These are phyloP conservation scores for Volutella citrinella DNA, from an alignment of 2,329 filamentous ascomycete genomes.

Conservation along the genomic window DNA sequence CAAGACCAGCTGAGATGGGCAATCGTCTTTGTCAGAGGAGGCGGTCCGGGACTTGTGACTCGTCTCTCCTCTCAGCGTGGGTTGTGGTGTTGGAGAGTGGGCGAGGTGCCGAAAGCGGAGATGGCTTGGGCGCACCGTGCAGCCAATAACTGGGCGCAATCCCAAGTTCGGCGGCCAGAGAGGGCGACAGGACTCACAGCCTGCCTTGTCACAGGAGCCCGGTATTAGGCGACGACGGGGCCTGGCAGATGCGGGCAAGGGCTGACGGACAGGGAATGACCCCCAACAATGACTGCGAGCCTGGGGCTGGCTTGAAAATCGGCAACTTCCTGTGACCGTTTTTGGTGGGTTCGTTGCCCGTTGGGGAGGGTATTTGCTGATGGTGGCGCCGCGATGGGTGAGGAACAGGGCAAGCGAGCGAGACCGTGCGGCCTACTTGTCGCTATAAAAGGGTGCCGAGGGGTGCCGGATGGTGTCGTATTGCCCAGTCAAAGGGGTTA, in stretches of 20 bases:
- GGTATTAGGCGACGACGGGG: neutral
- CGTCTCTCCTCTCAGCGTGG: slow-evolving; percentile 7
- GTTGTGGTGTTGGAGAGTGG: slow-evolving; percentile 18
- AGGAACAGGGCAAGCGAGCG: slow-evolving; percentile 11
- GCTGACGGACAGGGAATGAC: neutral
- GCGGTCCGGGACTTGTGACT: neutral
- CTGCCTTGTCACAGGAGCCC: neutral
- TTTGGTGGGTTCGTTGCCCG: slow-evolving; percentile 10
- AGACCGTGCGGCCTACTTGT: too few species aligned
- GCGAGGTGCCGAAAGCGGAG: slow-evolving; percentile 28
- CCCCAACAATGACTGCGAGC: slow-evolving; percentile 11
- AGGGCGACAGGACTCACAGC: neutral
- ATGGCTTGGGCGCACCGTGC: slow-evolving; percentile 17
- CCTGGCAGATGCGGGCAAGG: neutral
- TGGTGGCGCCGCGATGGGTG: slow-evolving; percentile 16
- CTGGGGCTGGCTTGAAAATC: slow-evolving; percentile 14
- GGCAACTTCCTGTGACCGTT: slow-evolving; percentile 16
- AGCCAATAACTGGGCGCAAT: slow-evolving; percentile 23
- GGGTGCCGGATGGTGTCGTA: too few species aligned
- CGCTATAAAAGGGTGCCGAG: too few species aligned
- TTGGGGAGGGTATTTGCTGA: slow-evolving; percentile 12
- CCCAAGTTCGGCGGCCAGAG: slow-evolving; percentile 20
- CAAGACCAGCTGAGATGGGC: too few species aligned
- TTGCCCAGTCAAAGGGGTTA: too few species aligned
- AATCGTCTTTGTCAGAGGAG: too few species aligned